A percentile compares a stretch with the other conserved stretches of the same genome.
These are phyloP conservation scores for Striga hermonthica DNA, from an alignment of 305 asterid species.

Conservation along the genomic window DNA sequence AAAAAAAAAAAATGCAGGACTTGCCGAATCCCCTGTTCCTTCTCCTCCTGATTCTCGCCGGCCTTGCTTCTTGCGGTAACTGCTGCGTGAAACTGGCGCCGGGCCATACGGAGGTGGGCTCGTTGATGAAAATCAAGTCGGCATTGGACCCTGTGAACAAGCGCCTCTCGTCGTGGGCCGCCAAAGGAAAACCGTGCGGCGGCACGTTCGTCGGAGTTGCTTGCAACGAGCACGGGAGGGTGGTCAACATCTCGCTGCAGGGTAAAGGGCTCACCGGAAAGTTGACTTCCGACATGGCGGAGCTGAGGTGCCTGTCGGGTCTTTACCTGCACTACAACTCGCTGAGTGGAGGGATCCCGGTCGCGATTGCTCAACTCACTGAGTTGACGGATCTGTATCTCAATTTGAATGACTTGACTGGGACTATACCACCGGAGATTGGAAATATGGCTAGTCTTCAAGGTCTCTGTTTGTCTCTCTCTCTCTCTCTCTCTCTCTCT, in stretches of 20 bases:
- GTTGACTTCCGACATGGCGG: slow-evolving; percentile 37
- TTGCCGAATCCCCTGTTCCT: too few relatives aligned
- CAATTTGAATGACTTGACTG: slow-evolving; percentile 63
- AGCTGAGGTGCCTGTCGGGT: slow-evolving; percentile 73
- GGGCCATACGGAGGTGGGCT: neutral
- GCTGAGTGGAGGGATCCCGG: slow-evolving; percentile 71
- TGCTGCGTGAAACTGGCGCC: too few relatives aligned
- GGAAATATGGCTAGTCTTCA: slow-evolving; percentile 80
- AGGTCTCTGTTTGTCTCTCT: slow-evolving; percentile 54
- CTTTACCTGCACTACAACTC: slow-evolving; percentile 83
- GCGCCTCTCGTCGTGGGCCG: neutral
- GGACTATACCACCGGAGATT: slow-evolving; percentile 56
- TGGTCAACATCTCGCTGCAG: slow-evolving; percentile 3
- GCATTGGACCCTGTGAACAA: neutral
- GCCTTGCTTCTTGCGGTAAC: too few relatives aligned
- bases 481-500: neutral
- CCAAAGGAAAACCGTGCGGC: neutral
- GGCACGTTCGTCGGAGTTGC: neutral
- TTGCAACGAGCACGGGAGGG: neutral
- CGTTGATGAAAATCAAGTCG: neutral
- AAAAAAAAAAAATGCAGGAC: too few relatives aligned
- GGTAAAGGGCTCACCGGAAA: neutral
- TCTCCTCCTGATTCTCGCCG: too few relatives aligned
- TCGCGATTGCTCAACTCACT: slow-evolving; percentile 68
- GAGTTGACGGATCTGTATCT: slow-evolving; percentile 83